A percentile compares a stretch with the other conserved stretches of the same genome.
Conservation (phyloP, 2,329 filamentous ascomycete species). For the Diaporthe australafricana region DNA sequence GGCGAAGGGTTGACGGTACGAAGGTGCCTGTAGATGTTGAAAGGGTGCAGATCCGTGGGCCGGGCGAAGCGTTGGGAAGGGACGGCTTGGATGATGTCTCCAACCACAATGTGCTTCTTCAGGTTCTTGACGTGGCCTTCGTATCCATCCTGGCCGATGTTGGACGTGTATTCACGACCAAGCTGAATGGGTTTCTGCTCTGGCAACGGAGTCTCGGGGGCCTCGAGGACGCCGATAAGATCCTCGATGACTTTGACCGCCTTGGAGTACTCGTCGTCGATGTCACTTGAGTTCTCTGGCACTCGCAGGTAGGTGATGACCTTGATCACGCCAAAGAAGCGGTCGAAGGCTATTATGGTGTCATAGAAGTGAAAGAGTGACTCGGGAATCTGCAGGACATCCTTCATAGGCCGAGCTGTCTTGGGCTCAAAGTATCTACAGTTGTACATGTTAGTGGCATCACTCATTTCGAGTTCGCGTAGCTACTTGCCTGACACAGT, state of each 20-base stretch:
- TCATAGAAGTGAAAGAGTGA: conserved; percentile 97
- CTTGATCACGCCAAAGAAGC: conserved; percentile 93
- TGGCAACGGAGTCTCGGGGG: conserved; percentile 81
- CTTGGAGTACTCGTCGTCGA: conserved; percentile 77
- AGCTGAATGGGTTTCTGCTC: conserved; percentile 78
- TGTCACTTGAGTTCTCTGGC: conserved; percentile 63
- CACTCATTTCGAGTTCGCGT: neutral
- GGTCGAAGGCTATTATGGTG: conserved; percentile 92
- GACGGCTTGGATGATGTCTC: conserved; percentile 98
- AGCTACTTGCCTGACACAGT: conserved; percentile 76
- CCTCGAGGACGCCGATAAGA: conserved; percentile 78
- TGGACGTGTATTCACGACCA: conserved; percentile 86
- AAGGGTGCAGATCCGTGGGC: conserved; percentile 91
- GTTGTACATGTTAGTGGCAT: conserved; percentile 3
- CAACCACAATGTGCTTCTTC: conserved; percentile 90
- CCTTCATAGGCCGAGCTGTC: conserved; percentile 89
- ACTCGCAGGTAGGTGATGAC: conserved; percentile 88
- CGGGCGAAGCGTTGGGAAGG: conserved; percentile 93
- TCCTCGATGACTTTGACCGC: conserved; percentile 73
- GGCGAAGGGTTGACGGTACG: conserved; percentile 98
- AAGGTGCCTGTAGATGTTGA: conserved; percentile 97
- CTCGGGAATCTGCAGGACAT: conserved; percentile 90
- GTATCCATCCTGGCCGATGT: conserved; percentile 90
- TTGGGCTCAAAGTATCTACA: conserved; percentile 90
- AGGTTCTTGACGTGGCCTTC: conserved; percentile 87